Base-by-base conservation (phyloP, 2,329 filamentous ascomycete species). In the Venturia aucupariae region DNA sequence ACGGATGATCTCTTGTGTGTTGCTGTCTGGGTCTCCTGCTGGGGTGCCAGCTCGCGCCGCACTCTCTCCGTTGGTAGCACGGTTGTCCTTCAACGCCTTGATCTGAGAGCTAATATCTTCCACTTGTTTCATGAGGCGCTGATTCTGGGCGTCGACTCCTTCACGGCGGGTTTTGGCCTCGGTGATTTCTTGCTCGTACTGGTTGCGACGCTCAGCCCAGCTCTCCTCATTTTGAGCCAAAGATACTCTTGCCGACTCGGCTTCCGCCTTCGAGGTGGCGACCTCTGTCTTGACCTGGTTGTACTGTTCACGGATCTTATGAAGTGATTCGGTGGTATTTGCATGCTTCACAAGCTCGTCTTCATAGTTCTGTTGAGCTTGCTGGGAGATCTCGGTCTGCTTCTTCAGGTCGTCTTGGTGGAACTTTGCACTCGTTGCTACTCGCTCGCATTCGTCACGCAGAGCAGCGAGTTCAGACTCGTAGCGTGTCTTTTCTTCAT, bases 311-410 rank as follows among this genome's bases (percentile, higher is more conserved):
- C 94, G 90, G 60, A 96, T 80, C 63, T 82, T 82, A 69, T 96
- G 91, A 17, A 97, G 81, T 42, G 86, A 84, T 76, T 92, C 92
- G 15, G 93, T 90, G n/a, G 93, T 94, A 68, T 97, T 91, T 1
- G 92, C 93, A 76, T 99, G 94, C 78, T 94, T 97, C 71, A 96
- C 84, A 13, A 99, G 82, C 74, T 99, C 94, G 67, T 87, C 87
- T 75, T 99, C 95, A 72, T 99, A 99, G 69, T 94, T 92, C 72
- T 96, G 89, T 73, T 99, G 94, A 3, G 94, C 92, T 74, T 91
- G 90, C 63, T 91, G 87, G 2, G 94, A 92, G 71, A 99, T 97
- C 55, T 95, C 90, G 35, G 93, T 92, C 75, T 99, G 94, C 0
- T 90, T 88, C 67, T 94, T 92, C 51, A 97, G 84, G 70, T 97